Evolutionary conservation across 2,329 filamentous ascomycete genomes (phyloP), one percentile per base, ranked within the genome.

Genomic region (Shiraia bambusicola): DNA sequence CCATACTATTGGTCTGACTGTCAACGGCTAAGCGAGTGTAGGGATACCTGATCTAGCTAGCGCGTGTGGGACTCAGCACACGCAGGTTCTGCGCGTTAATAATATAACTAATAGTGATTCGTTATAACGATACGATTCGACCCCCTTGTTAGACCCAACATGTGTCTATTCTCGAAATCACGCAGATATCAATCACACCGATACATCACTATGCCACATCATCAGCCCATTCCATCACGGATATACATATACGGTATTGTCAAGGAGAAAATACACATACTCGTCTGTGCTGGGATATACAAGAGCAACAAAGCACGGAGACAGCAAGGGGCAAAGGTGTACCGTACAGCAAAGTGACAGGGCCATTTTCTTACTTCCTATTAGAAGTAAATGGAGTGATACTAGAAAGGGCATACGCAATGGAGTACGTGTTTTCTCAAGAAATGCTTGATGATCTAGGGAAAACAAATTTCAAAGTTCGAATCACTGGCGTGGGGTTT

Each of bases 321-420:
- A 8, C 8, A 8, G 25, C 4, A 2, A 37, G 10, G 16, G 9
- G 34, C 2, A 4, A 30, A 3, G 50, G 43, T 1, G 28, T 65
- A 7, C 65, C 65, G 2, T 59, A 52, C 34, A 70, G 67, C 26
- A n/a, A 42, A 1, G 31, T 61, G 2, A 71, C 66, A 3, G 69
- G 69, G 0, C 52, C 65, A 1, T 67, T 67, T 33, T 53, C 65
- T 1, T 50, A 68, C 30, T 70, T 70, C 28, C 2, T 25, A 1
- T 41, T 71, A 8, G 6, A 34, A 1, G 28, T 65, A 10, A 45
- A 61, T 29, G 63, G 51, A 3, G 3, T 52, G 3, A 5, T 32
- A 3, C 10, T 60, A 1, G 65, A 58, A 1, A 54, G 56, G 38
- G 59, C 58, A 9, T 68, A 70, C 51, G 59, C 61, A 1, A 27